A percentile compares a stretch with the other conserved stretches of the same genome.
Conservation (phyloP, 352 stramenopile genomes). For the Blastocystis sp. region DNA sequence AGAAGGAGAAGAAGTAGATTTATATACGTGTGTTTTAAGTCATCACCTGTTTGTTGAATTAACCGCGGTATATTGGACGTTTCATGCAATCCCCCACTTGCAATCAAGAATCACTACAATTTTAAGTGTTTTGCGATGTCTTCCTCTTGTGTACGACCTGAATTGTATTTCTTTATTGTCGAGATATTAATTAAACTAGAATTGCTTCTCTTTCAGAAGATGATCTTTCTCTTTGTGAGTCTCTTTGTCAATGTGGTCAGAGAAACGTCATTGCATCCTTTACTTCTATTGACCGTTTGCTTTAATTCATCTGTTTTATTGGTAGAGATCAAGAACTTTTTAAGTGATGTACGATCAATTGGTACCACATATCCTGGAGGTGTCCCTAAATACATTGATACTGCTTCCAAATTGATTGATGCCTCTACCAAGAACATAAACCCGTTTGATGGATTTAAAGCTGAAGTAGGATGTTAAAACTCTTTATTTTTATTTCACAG, state of each 20-base stretch:
- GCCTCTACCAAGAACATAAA: slow-evolving; percentile 76
- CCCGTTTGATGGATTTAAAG: slow-evolving; percentile 73
- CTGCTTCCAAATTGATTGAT: slow-evolving; percentile 73
- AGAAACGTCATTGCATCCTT: slow-evolving; percentile 42
- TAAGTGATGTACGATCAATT: slow-evolving; percentile 65
- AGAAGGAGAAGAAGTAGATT: slow-evolving; percentile 71
- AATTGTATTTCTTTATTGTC: neutral
- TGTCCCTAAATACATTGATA: slow-evolving; percentile 74
- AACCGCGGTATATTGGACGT: neutral
- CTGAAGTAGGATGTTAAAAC: slow-evolving; percentile 33
- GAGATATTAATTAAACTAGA: neutral
- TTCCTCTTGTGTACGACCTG: slow-evolving; percentile 39
- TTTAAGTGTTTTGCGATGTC: neutral
- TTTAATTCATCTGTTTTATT: neutral
- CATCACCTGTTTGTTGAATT: slow-evolving; percentile 57
- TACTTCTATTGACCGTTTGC: slow-evolving; percentile 15
- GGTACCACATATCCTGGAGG: slow-evolving; percentile 74
- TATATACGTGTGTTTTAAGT: slow-evolving; percentile 51
- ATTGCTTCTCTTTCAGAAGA: slow-evolving; percentile 44
- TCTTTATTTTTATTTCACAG: neutral
- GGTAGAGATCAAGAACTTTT: slow-evolving; percentile 60
- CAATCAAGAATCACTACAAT: neutral
- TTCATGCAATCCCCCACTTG: neutral
- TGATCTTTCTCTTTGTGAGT: slow-evolving; percentile 32
- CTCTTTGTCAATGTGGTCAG: slow-evolving; percentile 19